Evolutionary conservation across 225 moss, liverwort and hornwort species (phyloP).

Genomic region (Pleurozium schreberi): DNA sequence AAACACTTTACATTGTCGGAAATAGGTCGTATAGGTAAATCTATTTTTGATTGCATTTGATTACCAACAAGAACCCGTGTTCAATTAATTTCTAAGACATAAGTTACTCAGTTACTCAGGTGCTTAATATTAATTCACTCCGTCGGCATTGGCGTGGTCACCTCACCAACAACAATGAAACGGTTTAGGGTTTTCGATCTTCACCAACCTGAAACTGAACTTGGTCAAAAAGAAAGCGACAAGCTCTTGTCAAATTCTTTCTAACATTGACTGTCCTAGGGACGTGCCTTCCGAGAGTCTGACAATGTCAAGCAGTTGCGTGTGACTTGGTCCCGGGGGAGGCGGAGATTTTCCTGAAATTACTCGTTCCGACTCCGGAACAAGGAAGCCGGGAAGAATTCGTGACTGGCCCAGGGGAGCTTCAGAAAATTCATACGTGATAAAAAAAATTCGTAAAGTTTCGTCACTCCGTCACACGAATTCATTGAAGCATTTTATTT

Average conservation of each 20-base stretch:
- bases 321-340: not conserved
- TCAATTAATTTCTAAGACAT: not conserved
- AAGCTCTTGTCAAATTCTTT: not conserved
- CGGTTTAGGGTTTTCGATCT: not conserved
- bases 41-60: not conserved
- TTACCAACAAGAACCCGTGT: not conserved
- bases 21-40: not conserved
- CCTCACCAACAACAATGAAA: not conserved
- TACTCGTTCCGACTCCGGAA: not conserved
- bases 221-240: not conserved
- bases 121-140: too few relatives aligned
- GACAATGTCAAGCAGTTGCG: not conserved
- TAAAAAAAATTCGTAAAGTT: not conserved
- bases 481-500: not conserved
- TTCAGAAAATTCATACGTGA: not conserved
- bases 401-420: not conserved
- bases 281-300: not conserved
- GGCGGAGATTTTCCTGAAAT: not conserved
- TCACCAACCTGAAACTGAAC: not conserved
- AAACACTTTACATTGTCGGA: not conserved
- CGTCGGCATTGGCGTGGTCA: not conserved
- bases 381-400: not conserved
- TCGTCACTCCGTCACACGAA: not conserved
- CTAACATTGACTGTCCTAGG: not conserved
- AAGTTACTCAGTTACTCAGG: too few relatives aligned